Percentiles rank a stretch among this genome's conserved stretches.
Conservation (phyloP, 1,284 basidiomycete species). For the Malassezia sp. region DNA sequence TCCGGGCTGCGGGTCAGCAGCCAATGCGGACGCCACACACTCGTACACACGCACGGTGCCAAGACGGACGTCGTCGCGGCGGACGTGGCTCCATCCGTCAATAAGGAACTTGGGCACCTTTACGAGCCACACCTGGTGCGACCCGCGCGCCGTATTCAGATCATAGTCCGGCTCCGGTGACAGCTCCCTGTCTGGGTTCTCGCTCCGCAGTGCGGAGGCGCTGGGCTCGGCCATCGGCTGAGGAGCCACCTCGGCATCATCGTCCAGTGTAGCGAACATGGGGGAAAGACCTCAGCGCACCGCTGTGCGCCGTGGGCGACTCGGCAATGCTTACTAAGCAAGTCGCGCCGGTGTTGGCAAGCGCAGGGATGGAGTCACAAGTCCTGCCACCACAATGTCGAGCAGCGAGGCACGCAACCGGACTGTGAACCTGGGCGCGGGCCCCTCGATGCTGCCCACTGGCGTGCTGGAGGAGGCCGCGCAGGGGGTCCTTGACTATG, state of each 20-base stretch:
- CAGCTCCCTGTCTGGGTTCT: constrained; percentile 10
- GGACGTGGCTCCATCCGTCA: constrained; percentile 50
- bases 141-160: constrained; percentile 26
- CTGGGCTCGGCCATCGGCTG: constrained; percentile 15
- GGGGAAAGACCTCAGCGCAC: too few relatives aligned
- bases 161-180: constrained; percentile 43
- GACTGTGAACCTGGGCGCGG: constrained; percentile 45
- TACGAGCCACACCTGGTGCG: constrained; percentile 40
- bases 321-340: too few relatives aligned
- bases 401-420: constrained; percentile 16
- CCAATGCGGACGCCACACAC: constrained; percentile 19
- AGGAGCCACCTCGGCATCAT: constrained; percentile 25
- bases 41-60: constrained; percentile 51
- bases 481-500: constrained; percentile 38
- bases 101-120: constrained; percentile 51
- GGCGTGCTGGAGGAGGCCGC: constrained; percentile 39
- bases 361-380: too few relatives aligned
- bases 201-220: constrained; percentile 1
- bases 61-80: constrained; percentile 49
- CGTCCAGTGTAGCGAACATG: too few relatives aligned
- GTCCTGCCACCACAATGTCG: not conserved
- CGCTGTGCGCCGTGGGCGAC: too few relatives aligned
- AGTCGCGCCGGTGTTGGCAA: too few relatives aligned
- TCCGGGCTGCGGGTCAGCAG: constrained; percentile 22
- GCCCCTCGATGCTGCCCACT: constrained; percentile 40